Conservation (phyloP, 116 monocot genomes). For the Phalaenopsis hybrid region DNA sequence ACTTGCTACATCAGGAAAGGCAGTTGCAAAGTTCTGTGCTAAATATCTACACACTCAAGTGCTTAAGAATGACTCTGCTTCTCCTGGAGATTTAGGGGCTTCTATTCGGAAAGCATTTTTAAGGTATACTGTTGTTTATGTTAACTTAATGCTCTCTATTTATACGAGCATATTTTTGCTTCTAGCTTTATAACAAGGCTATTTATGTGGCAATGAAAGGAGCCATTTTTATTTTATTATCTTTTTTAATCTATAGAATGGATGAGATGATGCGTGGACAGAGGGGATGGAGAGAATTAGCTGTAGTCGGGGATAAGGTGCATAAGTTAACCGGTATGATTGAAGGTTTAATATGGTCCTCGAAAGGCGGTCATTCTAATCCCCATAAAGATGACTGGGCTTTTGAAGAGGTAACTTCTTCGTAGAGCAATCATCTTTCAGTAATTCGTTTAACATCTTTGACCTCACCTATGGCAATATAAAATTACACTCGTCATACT, state of each 20-base stretch:
- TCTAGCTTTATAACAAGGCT: neutral
- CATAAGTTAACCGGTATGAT: conserved; percentile 89
- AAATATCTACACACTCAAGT: conserved; percentile 77
- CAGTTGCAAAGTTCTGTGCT: conserved; percentile 93
- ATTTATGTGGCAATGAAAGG: neutral
- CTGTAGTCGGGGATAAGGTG: conserved; percentile 76
- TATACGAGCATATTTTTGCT: neutral
- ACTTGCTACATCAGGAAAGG: conserved; percentile 53
- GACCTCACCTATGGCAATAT: neutral
- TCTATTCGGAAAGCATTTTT: conserved; percentile 75
- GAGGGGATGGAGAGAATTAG: conserved; percentile 91
- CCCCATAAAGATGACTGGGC: conserved; percentile 66
- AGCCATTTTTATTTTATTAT: neutral
- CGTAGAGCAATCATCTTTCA: neutral
- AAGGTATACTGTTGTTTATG: conserved; percentile 34
- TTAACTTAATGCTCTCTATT: neutral
- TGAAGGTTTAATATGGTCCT: conserved; percentile 96
- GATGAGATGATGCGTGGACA: conserved; percentile 98
- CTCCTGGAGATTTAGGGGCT: conserved; percentile 63
- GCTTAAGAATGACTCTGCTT: conserved; percentile 60
- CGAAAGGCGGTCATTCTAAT: conserved; percentile 46
- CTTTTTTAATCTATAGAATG: conserved; percentile 46
- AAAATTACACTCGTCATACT: neutral
- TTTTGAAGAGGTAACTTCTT: conserved; percentile 66
- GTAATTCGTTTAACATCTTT: neutral